Evolutionary conservation across 1,139 yeast genomes (phyloP).

Genomic region (Debaryomycetaceae sp.): DNA sequence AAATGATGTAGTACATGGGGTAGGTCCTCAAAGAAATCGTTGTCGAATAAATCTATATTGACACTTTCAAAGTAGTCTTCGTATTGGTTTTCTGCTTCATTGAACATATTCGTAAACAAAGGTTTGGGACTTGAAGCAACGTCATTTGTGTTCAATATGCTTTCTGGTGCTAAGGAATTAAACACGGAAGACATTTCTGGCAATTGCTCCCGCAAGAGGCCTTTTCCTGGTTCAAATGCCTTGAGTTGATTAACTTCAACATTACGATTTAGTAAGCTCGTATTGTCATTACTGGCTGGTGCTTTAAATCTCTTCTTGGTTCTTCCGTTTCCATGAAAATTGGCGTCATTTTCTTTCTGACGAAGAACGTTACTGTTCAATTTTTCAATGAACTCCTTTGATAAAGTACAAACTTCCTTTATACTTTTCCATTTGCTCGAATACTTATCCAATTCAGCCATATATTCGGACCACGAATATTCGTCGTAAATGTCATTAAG

Average conservation of each 20-base stretch:
- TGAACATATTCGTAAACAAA: too few relatives aligned
- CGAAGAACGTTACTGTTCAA: constrained; percentile 4
- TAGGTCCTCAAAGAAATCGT: constrained; percentile 26
- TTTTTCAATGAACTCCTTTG: constrained; percentile 20
- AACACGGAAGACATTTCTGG: background rate
- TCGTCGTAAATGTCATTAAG: constrained; percentile 6
- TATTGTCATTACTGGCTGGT: background rate
- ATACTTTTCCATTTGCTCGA: constrained; percentile 27
- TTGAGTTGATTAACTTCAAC: background rate
- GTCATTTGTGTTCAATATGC: background rate
- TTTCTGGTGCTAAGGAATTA: background rate
- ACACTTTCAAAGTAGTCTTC: constrained; percentile 27
- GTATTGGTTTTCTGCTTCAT: constrained; percentile 8
- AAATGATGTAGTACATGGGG: constrained; percentile 14
- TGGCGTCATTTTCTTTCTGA: background rate
- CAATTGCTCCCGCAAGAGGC: background rate
- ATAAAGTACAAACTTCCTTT: constrained; percentile 24
- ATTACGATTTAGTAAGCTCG: background rate
- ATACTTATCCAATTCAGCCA: constrained; percentile 19
- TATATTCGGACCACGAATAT: constrained; percentile 16
- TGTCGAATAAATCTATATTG: constrained; percentile 29
- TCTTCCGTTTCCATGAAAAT: background rate
- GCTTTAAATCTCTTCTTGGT: background rate
- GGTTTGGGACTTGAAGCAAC: background rate
- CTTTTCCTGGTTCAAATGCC: background rate